Evolutionary conservation across 495 filamentous ascomycete species (phyloP), one percentile per base, ranked within the genome.

Genomic region (Aspergillus diversus): DNA sequence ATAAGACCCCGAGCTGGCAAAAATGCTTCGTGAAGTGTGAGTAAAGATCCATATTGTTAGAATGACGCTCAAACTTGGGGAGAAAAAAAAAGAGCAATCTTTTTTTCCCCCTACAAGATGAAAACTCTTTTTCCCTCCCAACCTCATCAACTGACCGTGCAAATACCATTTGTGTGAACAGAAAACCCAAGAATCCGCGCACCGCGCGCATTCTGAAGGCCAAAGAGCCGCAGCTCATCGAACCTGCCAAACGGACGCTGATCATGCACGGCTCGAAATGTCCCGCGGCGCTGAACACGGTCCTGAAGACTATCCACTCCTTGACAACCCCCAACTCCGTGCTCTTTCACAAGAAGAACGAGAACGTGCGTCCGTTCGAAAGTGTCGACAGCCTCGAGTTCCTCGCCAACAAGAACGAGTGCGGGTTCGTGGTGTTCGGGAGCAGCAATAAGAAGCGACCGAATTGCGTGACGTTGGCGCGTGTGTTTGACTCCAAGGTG

Each of bases 291-390:
- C 80, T 91, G 63, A 87, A 96, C 75, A 87, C 90, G 65, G 89
- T 92, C 46, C 78, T 97, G 58, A 88, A 85, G 59, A 93, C 97
- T 68, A 85, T 99, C 43, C 83, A 92, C 74, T 84, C 89, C 31
- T 79, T 98, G 69, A 90, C 92, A 62, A 86, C 89, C 61, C 91
- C 92, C 7, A 75, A 92, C 64, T 86, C 88, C 21, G 84, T 92
- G 73, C 92, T 92, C 58, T 97, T 99, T 81, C 90, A 84, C 75
- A 98, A 97, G 83, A 97, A 96, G 79, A 99, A 99, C 74, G 80
- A 84, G 58, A 80, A 76, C 48, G 87, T 96, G 66, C 94, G 92
- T 71, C 95, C 95, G 3, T 99, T 98, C 77, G 96, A 97, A 77
- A 94, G 93, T 73, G 77, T 89, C 57, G 82, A 90, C 15, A 91